A percentile compares a stretch with the other conserved stretches of the same genome.
These are phyloP conservation scores for Chaetomiaceae sp. DNA, from an alignment of 2,329 filamentous ascomycete species.

Conservation along the genomic window DNA sequence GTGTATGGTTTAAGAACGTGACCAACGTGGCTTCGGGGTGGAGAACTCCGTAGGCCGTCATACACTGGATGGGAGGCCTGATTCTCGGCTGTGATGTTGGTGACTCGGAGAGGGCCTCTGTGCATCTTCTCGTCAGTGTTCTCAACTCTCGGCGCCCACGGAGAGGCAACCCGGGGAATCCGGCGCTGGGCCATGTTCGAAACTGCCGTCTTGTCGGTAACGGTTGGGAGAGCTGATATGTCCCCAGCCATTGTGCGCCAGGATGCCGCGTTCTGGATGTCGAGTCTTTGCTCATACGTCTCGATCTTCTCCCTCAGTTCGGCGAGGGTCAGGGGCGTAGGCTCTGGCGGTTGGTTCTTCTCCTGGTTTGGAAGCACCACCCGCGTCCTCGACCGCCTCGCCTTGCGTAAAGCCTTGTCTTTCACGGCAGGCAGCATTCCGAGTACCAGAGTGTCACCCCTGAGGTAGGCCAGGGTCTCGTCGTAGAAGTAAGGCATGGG, in stretches of 20 bases:
- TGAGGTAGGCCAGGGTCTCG: constrained; percentile 7
- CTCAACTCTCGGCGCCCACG: neutral
- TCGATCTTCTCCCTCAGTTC: neutral
- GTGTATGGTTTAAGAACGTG: constrained; percentile 2
- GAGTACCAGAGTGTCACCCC: neutral
- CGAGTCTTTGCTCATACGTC: neutral
- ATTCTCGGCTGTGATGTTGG: neutral
- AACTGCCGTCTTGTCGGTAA: neutral
- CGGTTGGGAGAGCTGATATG: neutral
- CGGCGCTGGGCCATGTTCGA: neutral
- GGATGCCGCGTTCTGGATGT: neutral
- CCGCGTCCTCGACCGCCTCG: neutral
- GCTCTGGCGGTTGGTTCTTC: neutral
- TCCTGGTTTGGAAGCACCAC: neutral
- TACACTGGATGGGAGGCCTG: neutral
- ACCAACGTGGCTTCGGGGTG: neutral
- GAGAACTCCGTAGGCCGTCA: constrained; percentile 11
- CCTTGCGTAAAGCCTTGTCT: neutral
- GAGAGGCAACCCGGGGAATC: neutral
- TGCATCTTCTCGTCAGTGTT: neutral
- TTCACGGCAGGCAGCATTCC: neutral
- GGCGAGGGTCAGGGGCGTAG: neutral
- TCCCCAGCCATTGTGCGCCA: neutral
- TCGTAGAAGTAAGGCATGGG: constrained; percentile 4
- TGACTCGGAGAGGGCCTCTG: neutral